Conservation (phyloP, 208 protist genomes). For the Trypanosomatidae sp. region DNA sequence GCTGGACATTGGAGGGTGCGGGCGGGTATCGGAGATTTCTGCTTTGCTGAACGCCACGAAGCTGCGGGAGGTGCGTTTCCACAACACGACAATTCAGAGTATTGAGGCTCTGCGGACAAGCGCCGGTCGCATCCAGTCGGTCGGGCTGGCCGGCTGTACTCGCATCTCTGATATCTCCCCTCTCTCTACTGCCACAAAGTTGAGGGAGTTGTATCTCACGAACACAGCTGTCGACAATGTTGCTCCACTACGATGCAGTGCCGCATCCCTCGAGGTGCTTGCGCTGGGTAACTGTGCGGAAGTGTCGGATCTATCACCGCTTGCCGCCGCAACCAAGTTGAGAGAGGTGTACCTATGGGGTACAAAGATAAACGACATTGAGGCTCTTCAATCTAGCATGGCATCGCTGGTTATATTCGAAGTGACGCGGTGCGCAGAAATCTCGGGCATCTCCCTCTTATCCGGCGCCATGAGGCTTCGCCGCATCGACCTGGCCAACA, state of each 20-base stretch:
- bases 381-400: background rate
- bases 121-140: background rate
- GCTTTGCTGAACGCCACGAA: conserved; percentile 1
- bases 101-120: conserved; percentile 11
- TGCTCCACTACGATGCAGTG: background rate
- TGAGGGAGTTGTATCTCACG: conserved; percentile 14
- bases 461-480: background rate
- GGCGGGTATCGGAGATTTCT: background rate
- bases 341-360: conserved; percentile 13
- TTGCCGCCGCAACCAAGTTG: background rate
- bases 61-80: conserved; percentile 12
- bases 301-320: conserved; percentile 1
- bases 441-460: conserved; percentile 6
- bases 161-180: conserved; percentile 5
- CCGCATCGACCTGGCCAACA: conserved; percentile 5
- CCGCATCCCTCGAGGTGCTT: conserved; percentile 8
- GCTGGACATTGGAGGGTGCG: conserved; percentile 3
- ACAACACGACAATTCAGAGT: conserved; percentile 2
- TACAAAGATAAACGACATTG: conserved; percentile 1
- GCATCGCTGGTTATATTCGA: background rate
- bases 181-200: conserved; percentile 3
- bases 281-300: conserved; percentile 1
- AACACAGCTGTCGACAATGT: conserved; percentile 4
- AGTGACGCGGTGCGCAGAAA: conserved; percentile 3
- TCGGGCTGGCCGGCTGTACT: conserved; percentile 4